Evolutionary conservation across 2,329 filamentous ascomycete genomes (phyloP).

Genomic region (Alternaria brassicae): DNA sequence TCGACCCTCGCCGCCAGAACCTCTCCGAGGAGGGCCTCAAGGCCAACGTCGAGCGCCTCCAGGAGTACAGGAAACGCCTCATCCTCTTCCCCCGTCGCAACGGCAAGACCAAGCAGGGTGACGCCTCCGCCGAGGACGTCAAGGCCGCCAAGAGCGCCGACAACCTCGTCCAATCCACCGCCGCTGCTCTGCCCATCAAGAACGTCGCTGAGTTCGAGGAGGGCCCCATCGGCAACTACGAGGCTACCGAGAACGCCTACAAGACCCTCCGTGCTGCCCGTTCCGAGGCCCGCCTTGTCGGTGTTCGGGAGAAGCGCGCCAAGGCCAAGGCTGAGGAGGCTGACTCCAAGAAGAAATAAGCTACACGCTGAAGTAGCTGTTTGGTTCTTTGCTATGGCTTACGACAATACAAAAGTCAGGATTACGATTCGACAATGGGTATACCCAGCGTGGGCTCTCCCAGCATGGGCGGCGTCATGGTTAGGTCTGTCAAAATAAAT

Average conservation of each 20-base stretch:
- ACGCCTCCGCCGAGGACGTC: slow-evolving; percentile 84
- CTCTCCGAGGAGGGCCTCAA: slow-evolving; percentile 93
- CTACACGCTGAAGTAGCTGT: slow-evolving; percentile 24
- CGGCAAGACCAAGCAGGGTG: slow-evolving; percentile 90
- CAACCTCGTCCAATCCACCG: slow-evolving; percentile 61
- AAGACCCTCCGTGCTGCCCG: slow-evolving; percentile 82
- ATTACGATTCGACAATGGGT: slow-evolving; percentile 38
- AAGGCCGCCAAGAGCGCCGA: slow-evolving; percentile 68
- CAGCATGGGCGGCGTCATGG: slow-evolving; percentile 50
- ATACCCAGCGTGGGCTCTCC: slow-evolving; percentile 43
- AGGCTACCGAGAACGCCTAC: slow-evolving; percentile 86
- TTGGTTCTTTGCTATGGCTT: slow-evolving; percentile 38
- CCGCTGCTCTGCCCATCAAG: slow-evolving; percentile 74
- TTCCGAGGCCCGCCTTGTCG: slow-evolving; percentile 80
- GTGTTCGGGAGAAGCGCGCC: slow-evolving; percentile 90
- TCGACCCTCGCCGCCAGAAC: slow-evolving; percentile 96
- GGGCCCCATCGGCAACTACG: slow-evolving; percentile 73
- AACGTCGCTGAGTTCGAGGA: slow-evolving; percentile 77
- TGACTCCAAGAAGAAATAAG: slow-evolving; percentile 81
- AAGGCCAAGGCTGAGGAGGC: slow-evolving; percentile 87
- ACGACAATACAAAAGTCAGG: slow-evolving; percentile 43
- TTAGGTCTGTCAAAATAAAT: slow-evolving; percentile 42
- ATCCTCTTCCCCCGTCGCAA: slow-evolving; percentile 97
- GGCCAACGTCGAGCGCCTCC: slow-evolving; percentile 95
- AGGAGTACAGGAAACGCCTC: slow-evolving; percentile 94